Evolutionary conservation across 148 eudicot species (phyloP), one percentile per base, ranked within the genome.

Genomic region (Cornus suecica): DNA sequence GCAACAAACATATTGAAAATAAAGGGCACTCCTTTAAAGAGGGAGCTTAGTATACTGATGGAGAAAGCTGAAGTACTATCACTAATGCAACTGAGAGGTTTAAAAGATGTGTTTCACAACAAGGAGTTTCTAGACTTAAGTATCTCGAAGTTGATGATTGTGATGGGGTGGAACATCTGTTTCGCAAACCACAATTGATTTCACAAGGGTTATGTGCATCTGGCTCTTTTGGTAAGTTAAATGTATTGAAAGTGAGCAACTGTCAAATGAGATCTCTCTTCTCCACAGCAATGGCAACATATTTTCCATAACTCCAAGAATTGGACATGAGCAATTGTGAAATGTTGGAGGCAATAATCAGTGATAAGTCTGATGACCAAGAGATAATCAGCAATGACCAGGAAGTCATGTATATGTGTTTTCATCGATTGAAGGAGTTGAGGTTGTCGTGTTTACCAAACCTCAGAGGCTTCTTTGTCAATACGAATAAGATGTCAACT

Each of bases 381-480:
- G n/a, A 14, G n/a, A 15, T 68, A 68, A 26, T 68, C 41, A 37
- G 5, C 5, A 28, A 68, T 23, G 71, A 68, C n/a, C 52, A 68
- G 25, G 51, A 34, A 41, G 6, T 68, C 20, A 8, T 26, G 41
- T 5, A n/a, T 41, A 8, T 1, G 10, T 0, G 34, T 34, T 68
- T 68, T 31, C 23, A 51, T 5, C 54, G 41, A 10, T 41, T 68
- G 51, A 68, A 37, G 14, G 0, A 4, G 13, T 2, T 37, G 51
- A 0, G 18, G 0, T 3, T 68, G 20, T 0, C 0, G 0, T 2
- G 0, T 9, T 20, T 37, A 10, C 71, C 71, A 3, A 8, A 26
- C 27, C 54, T 68, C 54, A 24, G 23, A 68, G 37, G 71, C 54
- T 68, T 68, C 54, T 68, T n/a, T 26, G n/a, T 27, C 37, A 32